Evolutionary conservation across 2,329 filamentous ascomycete genomes (phyloP).

Genomic region (Tolypocladium tundrense): DNA sequence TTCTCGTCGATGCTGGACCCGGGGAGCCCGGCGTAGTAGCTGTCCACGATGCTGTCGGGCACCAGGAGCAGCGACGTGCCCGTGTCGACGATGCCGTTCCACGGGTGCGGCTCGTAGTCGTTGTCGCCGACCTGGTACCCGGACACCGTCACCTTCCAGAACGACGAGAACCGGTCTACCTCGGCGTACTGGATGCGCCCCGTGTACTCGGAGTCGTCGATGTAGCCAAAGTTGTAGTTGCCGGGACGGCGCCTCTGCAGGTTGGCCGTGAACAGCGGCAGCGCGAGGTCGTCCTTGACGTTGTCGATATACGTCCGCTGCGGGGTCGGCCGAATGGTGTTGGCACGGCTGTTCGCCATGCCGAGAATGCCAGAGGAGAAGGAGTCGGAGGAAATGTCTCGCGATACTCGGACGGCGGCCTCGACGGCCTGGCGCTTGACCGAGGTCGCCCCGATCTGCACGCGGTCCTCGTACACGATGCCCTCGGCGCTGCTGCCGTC

Average conservation of each 20-base stretch:
- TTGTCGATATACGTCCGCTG: constrained; percentile 27
- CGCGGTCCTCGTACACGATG: constrained; percentile 55
- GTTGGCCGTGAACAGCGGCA: constrained; percentile 27
- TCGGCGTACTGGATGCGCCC: constrained; percentile 45
- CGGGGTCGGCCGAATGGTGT: constrained; percentile 20
- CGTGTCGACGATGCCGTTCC: constrained; percentile 55
- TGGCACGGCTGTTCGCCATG: constrained; percentile 19
- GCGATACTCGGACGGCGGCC: constrained; percentile 48
- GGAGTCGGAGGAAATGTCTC: constrained; percentile 21
- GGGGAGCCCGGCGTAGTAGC: constrained; percentile 49
- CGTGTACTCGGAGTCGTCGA: constrained; percentile 45
- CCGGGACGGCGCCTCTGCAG: constrained; percentile 20
- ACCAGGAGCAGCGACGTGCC: constrained; percentile 58
- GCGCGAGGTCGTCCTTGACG: constrained; percentile 15
- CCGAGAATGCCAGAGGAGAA: constrained; percentile 27
- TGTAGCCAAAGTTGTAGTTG: constrained; percentile 33
- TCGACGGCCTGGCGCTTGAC: constrained; percentile 55
- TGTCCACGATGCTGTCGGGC: constrained; percentile 38
- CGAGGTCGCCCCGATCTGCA: constrained; percentile 48
- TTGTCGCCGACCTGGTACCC: constrained; percentile 42
- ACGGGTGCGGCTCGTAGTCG: constrained; percentile 16
- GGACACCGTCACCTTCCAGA: constrained; percentile 50
- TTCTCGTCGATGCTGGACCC: constrained; percentile 34
- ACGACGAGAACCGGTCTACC: constrained; percentile 42
- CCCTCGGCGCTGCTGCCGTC: constrained; percentile 55